Evolutionary conservation across 208 protist genomes (phyloP), one percentile per base, ranked within the genome.

Genomic region (Novymonas esmeraldas): DNA sequence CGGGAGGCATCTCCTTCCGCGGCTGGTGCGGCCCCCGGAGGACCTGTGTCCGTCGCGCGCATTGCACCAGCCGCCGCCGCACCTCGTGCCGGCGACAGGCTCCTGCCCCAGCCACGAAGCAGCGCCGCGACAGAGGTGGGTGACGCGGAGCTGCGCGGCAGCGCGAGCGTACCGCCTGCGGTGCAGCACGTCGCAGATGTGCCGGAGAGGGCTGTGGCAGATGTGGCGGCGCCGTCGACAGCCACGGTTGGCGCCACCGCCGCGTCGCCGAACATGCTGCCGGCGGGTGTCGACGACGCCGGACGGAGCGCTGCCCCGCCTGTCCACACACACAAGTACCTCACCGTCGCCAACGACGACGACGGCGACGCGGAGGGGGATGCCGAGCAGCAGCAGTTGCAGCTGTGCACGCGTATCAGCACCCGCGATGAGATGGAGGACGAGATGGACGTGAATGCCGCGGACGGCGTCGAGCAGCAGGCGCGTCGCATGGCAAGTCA

Each of bases 351-450:
- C 13, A 0, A 36, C 28, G 54, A 44, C 34, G 39, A 61, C 56
- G 29, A 24, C 39, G 36, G 24, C 38, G 45, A 41, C 39, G 56
- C 39, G 11, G 26, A 20, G 22, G 54, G 13, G 16, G 56, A 61
- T 9, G 36, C 26, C 14, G 56, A 49, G 33, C 24, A 49, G 41
- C 44, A 50, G 33, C 59, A 22, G 31, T 14, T 31, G 42, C 44
- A 64, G 31, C 45, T 64, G n/a, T 42, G 39, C n/a, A 54, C 59
- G 24, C 59, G 59, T 18, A 9, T 20, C 20, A 64, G 59, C 59
- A 64, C 44, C 26, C 59, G 59, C 18, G 59, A 64, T 24, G 28
- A 54, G 44, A 18, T 16, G 9, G 59, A 64, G 20, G 56, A 61
- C 22, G 52, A 38, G 33, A 29, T 34, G 18, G 52, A 58, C 31